Conservation (phyloP, 2,329 filamentous ascomycete genomes). For the Pseudogymnoascus sp. region DNA sequence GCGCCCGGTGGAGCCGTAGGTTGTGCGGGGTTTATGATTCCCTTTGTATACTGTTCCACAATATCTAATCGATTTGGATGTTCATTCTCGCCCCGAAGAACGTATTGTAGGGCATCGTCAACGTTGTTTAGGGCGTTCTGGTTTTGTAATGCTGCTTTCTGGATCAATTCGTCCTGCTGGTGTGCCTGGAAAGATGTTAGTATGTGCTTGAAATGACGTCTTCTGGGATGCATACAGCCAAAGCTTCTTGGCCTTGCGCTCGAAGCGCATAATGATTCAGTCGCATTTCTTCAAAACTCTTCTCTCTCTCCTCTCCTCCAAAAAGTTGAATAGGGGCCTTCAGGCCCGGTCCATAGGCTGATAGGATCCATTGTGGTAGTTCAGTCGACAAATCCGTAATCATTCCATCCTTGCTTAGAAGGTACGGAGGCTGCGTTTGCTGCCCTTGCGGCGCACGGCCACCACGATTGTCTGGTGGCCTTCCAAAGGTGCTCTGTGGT, state of each 20-base stretch:
- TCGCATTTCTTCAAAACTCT: constrained; percentile 82
- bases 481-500: constrained; percentile 12
- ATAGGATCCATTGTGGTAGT: constrained; percentile 76
- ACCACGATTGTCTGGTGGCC: neutral
- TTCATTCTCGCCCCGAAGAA: constrained; percentile 55
- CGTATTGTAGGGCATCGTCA: constrained; percentile 62
- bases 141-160: constrained; percentile 62
- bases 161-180: constrained; percentile 52
- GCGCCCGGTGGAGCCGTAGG: neutral
- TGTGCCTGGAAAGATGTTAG: constrained; percentile 38
- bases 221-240: constrained; percentile 21
- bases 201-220: constrained; percentile 7
- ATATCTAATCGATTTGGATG: constrained; percentile 70
- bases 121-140: constrained; percentile 60
- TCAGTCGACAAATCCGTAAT: constrained; percentile 60
- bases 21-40: constrained; percentile 20
- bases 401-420: constrained; percentile 41
- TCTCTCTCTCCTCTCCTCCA: constrained; percentile 68
- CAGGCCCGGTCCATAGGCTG: constrained; percentile 70
- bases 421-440: constrained; percentile 18
- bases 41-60: constrained; percentile 38
- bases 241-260: constrained; percentile 26
- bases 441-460: constrained; percentile 10
- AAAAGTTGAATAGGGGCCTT: constrained; percentile 77
- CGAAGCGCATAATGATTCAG: constrained; percentile 59